A percentile compares a stretch with the other conserved stretches of the same genome.
Evolutionary conservation across 768 basidiomycete species (phyloP).

Genomic region (Dacryopinax spathularia): DNA sequence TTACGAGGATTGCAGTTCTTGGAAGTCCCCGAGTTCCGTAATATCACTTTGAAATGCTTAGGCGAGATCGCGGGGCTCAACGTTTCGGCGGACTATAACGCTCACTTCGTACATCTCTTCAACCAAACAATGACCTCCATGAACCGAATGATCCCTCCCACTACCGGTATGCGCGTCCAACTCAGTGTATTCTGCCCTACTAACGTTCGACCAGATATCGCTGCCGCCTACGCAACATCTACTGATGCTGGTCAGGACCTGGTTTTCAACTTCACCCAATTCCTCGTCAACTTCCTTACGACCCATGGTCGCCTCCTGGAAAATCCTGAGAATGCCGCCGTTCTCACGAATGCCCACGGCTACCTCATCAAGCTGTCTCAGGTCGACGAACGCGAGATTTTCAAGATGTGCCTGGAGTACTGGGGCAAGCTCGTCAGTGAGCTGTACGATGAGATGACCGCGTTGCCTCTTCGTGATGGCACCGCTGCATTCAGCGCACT

Average conservation of each 20-base stretch:
- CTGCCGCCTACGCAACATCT: constrained; percentile 77
- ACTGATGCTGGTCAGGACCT: constrained; percentile 91
- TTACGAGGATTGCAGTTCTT: constrained; percentile 90
- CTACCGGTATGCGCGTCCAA: constrained; percentile 38
- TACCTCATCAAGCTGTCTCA: constrained; percentile 98
- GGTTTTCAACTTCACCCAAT: constrained; percentile 91
- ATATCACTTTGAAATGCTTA: constrained; percentile 89
- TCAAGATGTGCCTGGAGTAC: constrained; percentile 98
- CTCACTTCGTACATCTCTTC: constrained; percentile 94
- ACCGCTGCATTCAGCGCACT: constrained; percentile 79
- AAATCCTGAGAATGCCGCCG: constrained; percentile 75
- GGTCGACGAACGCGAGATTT: constrained; percentile 96
- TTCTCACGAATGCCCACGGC: constrained; percentile 87
- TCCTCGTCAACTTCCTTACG: constrained; percentile 90
- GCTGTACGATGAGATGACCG: constrained; percentile 93
- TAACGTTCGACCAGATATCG: constrained; percentile 41
- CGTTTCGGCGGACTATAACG: constrained; percentile 92
- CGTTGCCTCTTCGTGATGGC: constrained; percentile 36
- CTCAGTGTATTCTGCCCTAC: constrained; percentile 6
- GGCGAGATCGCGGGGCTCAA: constrained; percentile 91
- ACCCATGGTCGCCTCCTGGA: constrained; percentile 91
- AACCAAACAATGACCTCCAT: constrained; percentile 96
- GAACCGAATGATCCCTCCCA: constrained; percentile 93
- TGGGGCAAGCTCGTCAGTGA: constrained; percentile 93
- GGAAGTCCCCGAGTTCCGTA: constrained; percentile 92